These are phyloP conservation scores for Thalassiosira allenii DNA, from an alignment of 352 stramenopile species.

Conservation along the genomic window DNA sequence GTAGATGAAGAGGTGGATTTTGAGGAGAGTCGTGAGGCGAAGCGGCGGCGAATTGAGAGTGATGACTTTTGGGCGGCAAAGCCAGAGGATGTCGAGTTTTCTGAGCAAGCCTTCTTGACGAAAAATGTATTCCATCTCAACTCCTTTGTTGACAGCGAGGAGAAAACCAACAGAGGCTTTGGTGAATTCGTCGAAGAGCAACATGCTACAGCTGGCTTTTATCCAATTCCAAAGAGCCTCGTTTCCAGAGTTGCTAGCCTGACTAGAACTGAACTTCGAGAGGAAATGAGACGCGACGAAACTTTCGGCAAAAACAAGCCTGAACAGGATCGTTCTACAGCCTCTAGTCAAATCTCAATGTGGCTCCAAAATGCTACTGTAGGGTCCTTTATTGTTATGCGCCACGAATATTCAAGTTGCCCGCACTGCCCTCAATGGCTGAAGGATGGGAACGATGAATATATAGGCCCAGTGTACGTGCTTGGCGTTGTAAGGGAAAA, in stretches of 20 bases:
- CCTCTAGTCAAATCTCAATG: constrained; percentile 10
- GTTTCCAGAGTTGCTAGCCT: constrained; percentile 11
- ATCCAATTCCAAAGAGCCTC: not conserved
- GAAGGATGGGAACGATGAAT: constrained; percentile 20
- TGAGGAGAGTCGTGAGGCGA: not conserved
- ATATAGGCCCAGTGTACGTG: constrained; percentile 50
- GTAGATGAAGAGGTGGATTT: constrained; percentile 3
- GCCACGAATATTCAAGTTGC: constrained; percentile 45
- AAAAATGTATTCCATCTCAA: constrained; percentile 50
- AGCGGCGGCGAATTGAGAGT: constrained; percentile 12
- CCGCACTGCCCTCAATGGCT: constrained; percentile 16
- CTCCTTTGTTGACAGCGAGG: constrained; percentile 10
- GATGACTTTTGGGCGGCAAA: constrained; percentile 23
- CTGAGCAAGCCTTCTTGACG: constrained; percentile 30
- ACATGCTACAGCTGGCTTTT: constrained; percentile 19
- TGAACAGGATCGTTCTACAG: not conserved
- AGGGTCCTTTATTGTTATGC: constrained; percentile 39
- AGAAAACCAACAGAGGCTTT: constrained; percentile 37
- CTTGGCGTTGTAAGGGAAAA: constrained; percentile 43
- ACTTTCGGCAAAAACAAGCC: not conserved
- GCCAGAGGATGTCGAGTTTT: constrained; percentile 15
- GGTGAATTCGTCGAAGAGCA: constrained; percentile 10
- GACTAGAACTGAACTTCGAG: constrained; percentile 17
- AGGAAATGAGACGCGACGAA: constrained; percentile 1
- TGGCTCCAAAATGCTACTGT: constrained; percentile 38